Evolutionary conservation across 2,329 filamentous ascomycete genomes (phyloP), one percentile per base, ranked within the genome.

Genomic region (Microthyrium microscopicum): DNA sequence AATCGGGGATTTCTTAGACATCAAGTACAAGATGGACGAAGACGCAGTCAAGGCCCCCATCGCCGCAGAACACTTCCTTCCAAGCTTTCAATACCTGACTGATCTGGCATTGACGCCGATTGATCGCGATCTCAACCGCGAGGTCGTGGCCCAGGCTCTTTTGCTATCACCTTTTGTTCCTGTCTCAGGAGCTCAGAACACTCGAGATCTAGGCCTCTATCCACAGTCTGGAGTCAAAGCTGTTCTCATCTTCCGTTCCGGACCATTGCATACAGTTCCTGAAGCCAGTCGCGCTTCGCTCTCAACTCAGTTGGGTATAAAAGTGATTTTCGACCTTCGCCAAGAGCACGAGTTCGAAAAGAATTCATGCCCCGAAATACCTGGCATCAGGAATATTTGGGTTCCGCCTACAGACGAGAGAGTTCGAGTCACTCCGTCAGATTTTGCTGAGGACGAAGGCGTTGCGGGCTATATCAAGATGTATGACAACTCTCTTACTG

Each of bases 171-270:
- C 42, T 13, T 45, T 44, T 37, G 33, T 37, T 22, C 25, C 36
- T 12, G 15, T 44, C 29, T 40, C 40, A 3, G 34, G 33, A 5
- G 22, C 35, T n/a, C 21, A 42, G 29, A 44, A 45, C 33, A 16
- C 42, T 24, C 37, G 42, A 12, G 40, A 44, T 31, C 24, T 45
- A 7, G 42, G 40, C 25, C 11, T 37, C 6, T 9, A 27, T 18
- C 18, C 38, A 16, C 26, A 30, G 4, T 26, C 39, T 17, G 17
- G 17, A 16, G 26, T 42, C 31, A 29, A 35, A 19, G 33, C 13
- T 5, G 33, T 31, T 29, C 32, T 44, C 11, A 19, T 42, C 21
- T 44, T 35, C 33, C 38, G 42, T 34, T 41, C 40, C 13, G 43
- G 40, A 5, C 34, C 34, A 2, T 24, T 43, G 4, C 17, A 16